Conservation (phyloP, 345 rosid species). For the Toxicodendron radicans region DNA sequence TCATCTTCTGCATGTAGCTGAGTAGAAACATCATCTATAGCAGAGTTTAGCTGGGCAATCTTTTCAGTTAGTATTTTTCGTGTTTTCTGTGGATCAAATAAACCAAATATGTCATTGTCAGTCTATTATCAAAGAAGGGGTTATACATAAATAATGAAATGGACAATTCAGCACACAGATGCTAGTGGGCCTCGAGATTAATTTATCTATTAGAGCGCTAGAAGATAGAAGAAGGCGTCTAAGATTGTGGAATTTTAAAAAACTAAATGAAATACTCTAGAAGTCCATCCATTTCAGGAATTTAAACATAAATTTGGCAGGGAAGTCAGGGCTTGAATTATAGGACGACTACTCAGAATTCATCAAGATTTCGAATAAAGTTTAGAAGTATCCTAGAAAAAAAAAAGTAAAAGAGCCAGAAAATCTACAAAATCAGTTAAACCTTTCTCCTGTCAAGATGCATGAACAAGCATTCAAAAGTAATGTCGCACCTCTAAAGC, state of each 20-base stretch:
- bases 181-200: neutral
- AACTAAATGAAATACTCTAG: neutral
- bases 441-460: neutral
- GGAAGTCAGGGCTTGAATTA: constrained; percentile 3
- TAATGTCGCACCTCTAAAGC: constrained; percentile 70
- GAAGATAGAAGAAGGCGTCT: neutral
- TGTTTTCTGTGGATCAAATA: constrained; percentile 59
- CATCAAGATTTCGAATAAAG: neutral
- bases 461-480: constrained; percentile 7
- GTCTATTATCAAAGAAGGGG: neutral
- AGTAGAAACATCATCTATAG: constrained; percentile 78
- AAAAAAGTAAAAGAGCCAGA: neutral
- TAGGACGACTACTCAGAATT: neutral
- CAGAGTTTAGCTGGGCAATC: constrained; percentile 83
- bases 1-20: constrained; percentile 76
- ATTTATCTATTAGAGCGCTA: too few species aligned
- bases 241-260: neutral
- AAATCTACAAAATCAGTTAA: neutral
- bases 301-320: neutral
- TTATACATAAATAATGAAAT: neutral
- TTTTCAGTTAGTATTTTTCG: constrained; percentile 72
- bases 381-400: neutral
- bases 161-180: neutral
- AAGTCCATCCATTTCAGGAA: neutral
- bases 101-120: constrained; percentile 9